phyloP scores from a whole-genome alignment of 129 eudicot genomes.

The Sambucus nigra region DNA sequence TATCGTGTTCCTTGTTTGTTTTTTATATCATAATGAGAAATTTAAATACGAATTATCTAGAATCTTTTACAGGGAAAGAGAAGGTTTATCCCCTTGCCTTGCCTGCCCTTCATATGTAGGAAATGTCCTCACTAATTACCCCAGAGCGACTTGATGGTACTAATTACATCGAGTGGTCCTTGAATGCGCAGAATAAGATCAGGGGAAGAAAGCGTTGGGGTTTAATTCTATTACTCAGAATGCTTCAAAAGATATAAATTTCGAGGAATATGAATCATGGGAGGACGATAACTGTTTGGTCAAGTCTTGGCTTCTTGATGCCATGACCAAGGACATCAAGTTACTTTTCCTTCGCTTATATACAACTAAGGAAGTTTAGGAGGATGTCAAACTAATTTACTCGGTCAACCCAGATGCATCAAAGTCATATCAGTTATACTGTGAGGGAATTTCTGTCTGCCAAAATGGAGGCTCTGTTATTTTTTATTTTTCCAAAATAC shows the following conservation, averaged over 20 bases:
- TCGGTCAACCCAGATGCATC: constrained; percentile 7
- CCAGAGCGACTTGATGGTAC: constrained; percentile 1
- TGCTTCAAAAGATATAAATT: constrained; percentile 1
- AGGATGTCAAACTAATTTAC: constrained; percentile 6
- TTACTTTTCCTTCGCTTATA: not conserved
- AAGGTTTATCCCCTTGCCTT: not conserved
- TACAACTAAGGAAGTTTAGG: constrained; percentile 7
- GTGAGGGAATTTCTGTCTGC: constrained; percentile 3
- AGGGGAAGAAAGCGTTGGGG: constrained; percentile 10
- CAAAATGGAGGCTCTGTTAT: constrained; percentile 9
- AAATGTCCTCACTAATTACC: not conserved
- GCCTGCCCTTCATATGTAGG: not conserved
- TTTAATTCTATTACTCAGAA: constrained; percentile 3
- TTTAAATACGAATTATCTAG: not conserved
- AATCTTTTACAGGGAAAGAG: not conserved
- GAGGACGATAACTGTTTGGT: constrained; percentile 11
- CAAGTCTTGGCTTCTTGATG: constrained; percentile 14
- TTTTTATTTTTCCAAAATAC: constrained; percentile 7
- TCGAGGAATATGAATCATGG: constrained; percentile 7
- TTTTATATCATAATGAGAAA: not conserved
- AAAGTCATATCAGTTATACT: constrained; percentile 6
- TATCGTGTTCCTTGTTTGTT: not conserved
- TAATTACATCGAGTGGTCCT: constrained; percentile 1
- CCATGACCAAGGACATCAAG: constrained; percentile 3
- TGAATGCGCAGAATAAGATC: constrained; percentile 9